Evolutionary conservation across 129 eudicot genomes (phyloP).

Genomic region (Apium graveolens): DNA sequence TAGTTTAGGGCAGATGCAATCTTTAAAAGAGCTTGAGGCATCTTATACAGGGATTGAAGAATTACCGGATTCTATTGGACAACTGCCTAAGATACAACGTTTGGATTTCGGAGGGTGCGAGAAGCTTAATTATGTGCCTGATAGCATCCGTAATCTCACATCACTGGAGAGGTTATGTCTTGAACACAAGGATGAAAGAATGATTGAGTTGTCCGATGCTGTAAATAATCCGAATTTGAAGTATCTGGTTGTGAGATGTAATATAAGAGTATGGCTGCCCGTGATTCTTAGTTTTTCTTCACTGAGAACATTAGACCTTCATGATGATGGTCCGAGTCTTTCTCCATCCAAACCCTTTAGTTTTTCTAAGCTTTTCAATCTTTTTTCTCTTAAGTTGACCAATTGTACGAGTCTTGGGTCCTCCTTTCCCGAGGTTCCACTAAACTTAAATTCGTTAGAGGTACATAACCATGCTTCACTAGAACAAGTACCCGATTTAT

Average conservation of each 20-base stretch:
- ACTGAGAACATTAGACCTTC: neutral
- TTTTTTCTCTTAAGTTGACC: neutral
- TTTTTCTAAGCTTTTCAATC: neutral
- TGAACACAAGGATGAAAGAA: no score
- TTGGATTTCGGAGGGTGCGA: neutral
- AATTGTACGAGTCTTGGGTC: neutral
- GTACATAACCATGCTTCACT: neutral
- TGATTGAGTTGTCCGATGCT: neutral
- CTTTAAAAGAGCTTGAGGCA: neutral
- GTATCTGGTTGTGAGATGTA: neutral
- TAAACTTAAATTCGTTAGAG: rapidly evolving
- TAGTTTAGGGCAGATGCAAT: neutral
- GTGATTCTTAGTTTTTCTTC: neutral
- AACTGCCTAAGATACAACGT: neutral
- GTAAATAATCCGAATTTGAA: neutral
- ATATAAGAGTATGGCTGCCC: neutral
- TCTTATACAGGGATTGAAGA: neutral
- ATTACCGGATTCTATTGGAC: neutral
- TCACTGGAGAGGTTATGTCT: neutral
- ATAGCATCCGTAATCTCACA: neutral
- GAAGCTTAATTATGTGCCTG: neutral
- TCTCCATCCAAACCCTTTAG: neutral
- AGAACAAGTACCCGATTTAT: neutral
- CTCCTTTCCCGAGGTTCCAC: neutral
- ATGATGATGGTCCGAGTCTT: neutral